Evolutionary conservation across 306 rosid genomes (phyloP).

Genomic region (Begonia peltatifolia): DNA sequence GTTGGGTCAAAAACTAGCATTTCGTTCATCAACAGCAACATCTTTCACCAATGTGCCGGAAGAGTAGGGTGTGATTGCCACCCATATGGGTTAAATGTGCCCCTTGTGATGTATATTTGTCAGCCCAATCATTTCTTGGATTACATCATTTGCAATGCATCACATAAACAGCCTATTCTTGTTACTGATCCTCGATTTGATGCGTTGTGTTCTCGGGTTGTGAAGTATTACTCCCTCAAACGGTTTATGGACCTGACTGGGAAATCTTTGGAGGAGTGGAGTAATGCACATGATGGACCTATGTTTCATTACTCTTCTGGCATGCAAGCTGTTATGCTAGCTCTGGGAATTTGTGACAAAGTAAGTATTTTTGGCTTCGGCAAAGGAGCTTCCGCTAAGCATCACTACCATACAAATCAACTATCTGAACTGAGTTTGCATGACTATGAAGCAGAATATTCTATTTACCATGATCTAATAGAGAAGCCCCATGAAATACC

Average conservation of each 20-base stretch:
- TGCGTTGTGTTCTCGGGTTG: constrained; percentile 53
- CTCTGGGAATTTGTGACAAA: constrained; percentile 76
- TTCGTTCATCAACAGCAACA: constrained; percentile 84
- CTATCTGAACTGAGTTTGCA: constrained; percentile 79
- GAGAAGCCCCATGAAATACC: constrained; percentile 48
- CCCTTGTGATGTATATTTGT: constrained; percentile 77
- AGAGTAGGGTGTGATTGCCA: constrained; percentile 78
- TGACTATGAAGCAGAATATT: constrained; percentile 89
- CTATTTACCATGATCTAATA: constrained; percentile 54
- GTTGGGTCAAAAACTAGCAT: constrained; percentile 77
- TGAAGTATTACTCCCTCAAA: constrained; percentile 85
- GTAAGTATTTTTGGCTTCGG: constrained; percentile 88
- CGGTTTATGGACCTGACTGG: constrained; percentile 57
- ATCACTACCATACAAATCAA: constrained; percentile 91
- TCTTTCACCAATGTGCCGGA: constrained; percentile 74
- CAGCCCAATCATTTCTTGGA: constrained; percentile 87
- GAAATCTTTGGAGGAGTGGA: constrained; percentile 60
- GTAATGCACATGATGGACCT: constrained; percentile 52
- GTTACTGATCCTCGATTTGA: constrained; percentile 84
- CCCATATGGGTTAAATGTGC: constrained; percentile 64
- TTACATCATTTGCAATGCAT: constrained; percentile 51
- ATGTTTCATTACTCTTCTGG: constrained; percentile 90
- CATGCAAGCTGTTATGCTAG: constrained; percentile 88
- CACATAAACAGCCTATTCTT: constrained; percentile 56
- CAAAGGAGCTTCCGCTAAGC: constrained; percentile 58